Base-by-base conservation (phyloP, 495 filamentous ascomycete species). In the Apiosordaria backusii region DNA sequence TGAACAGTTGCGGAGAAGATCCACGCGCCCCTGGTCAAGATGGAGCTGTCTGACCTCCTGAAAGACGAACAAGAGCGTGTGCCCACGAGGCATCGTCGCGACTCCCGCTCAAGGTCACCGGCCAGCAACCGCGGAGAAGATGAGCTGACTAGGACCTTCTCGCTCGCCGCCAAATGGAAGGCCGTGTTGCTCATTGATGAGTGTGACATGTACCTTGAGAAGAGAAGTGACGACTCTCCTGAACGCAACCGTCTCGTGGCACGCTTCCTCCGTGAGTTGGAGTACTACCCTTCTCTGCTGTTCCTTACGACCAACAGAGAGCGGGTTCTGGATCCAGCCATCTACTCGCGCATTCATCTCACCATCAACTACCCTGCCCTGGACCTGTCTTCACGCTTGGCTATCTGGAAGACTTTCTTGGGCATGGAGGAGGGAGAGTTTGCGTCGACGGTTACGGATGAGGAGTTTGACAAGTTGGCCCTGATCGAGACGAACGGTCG, bases 271-370 rank as follows among this genome's bases (percentile, higher is more conserved):
- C 82, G 79, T 19, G 71, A 74, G 16, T 73, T 83, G 5, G 79
- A 84, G 69, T 84, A 83, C 74, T 83, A 82, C 50, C 69, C 79
- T 27, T 79, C 80, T 16, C 76, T 83, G 40, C 70, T 84, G 25
- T 80, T 84, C 72, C 72, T 83, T 18, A 83, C 80, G 0, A 80
- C 80, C 23, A 83, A 83, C 66, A 75, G 78, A 4, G 54, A 68
- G 22, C 23, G 35, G 1, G 65, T 57, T 10, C 76, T 86, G 25
- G 83, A 86, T 60, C 75, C 79, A 59, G 83, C 82, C 0, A 80
- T 86, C 65, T 75, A 79, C 52, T 80, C 75, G 0, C 79, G 83
- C 24, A 79, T 85, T n/a, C 81, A 86, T 62, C 72, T 85, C 19
- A 71, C 71, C n/a, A 67, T 74, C 59, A 70, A 74, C 66, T 74